Base-by-base conservation (phyloP, 1,284 basidiomycete genomes). In the Exobasidium cylindrosporum region DNA sequence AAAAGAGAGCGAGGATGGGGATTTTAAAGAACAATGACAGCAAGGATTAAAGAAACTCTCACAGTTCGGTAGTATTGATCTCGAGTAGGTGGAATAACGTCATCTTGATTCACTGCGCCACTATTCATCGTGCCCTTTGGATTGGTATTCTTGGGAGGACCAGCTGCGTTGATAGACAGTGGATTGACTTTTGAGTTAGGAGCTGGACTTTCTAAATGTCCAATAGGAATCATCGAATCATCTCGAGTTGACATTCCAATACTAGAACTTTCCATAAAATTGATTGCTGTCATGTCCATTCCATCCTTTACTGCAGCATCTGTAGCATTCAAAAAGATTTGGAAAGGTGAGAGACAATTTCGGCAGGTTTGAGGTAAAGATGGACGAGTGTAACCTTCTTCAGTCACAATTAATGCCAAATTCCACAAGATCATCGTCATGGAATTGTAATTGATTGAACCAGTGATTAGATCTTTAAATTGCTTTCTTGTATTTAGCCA, bases 401-500 rank as follows among this genome's bases (percentile, higher is more conserved):
- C 64, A 43, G 67, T 65, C 46, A 66, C 63, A n/a, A 57, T 30
- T 30, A 74, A 55, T n/a, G 65, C 66, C 32, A 67, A 17, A 28
- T 72, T 73, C 70, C 72, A 74, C 49, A 73, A 26, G 17, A 74
- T 55, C 3, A 70, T 2, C 43, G 60, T 62, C 2, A 45, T 30
- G 23, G 62, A 56, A 1, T 26, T 49, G 45, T 68, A 70, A 29
- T 68, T n/a, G 26, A 73, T 70, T 10, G 68, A 67, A 23, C 65
- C 68, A 31, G 67, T 65, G 14, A 71, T 1, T 45, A 73, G 31
- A n/a, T 64, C 49, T 2, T 49, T 29, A 7, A 66, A 63, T 28
- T 67, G 54, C 57, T 66, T 66, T 61, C 67, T 65, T 54, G 68
- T 65, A 62, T 74, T 74, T 50, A 65, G 64, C 65, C 70, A 74